Base-by-base conservation (phyloP, 768 basidiomycete genomes). In the Tricholoma terreum region DNA sequence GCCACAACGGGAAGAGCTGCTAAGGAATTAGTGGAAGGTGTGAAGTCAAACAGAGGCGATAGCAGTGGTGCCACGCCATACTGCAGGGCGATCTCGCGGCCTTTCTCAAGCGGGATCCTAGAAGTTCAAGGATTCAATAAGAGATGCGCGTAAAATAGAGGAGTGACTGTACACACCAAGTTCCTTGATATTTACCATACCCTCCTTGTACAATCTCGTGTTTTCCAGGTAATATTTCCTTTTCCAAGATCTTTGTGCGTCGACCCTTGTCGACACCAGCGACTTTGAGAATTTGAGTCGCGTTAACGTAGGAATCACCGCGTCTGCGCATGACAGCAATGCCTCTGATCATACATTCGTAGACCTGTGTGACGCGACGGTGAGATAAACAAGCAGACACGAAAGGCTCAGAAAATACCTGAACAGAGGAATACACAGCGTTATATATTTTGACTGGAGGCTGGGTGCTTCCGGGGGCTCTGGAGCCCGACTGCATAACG, bases 201-300 rank as follows among this genome's bases (percentile, higher is more conserved):
- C 97, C 97, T 36, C 97, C 97, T 72, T 98, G 97, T 5, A 99
- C 93, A 71, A 98, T 98, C 73, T 99, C 96, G 72, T 97, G 93
- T 73, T 90, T 89, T 48, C 94, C 94, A 56, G 90, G 90, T 42
- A 95, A 82, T 60, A 99, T 93, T 76, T 99, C 96, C 72, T 95
- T 97, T 80, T 98, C 91, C 12, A 93, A 78, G 54, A 98, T 97
- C 82, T 98, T 98, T 14, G 96, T 98, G 38, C 97, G 83, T 43
- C 89, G 84, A 1, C 94, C 94, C 73, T 99, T 99, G 77, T 96
- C 94, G 59, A 98, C 90, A 40, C 97, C 97, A 6, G 96, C 95
- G 36, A 99, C 96, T 75, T 99, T 99, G 64, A 99, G 85, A 60
- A 99, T 98, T 73, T 99, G 97, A 2, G 97, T 98, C 64, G 97